These are phyloP conservation scores for Spongiforma sp. DNA, from an alignment of 1,284 basidiomycete genomes.

Conservation along the genomic window DNA sequence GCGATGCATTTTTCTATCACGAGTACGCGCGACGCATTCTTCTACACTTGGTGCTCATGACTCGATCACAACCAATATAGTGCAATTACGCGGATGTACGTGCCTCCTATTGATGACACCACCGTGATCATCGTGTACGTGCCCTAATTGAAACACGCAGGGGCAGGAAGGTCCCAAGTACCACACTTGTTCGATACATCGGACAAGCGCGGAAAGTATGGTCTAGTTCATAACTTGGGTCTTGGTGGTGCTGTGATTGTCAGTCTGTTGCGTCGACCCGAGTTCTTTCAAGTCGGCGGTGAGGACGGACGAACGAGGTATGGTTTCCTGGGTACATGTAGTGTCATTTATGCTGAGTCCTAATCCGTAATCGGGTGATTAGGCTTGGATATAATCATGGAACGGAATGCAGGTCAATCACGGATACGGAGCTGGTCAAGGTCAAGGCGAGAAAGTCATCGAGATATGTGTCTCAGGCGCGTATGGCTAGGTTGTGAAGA, in stretches of 20 bases:
- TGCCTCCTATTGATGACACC: constrained; percentile 6
- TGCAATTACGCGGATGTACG: constrained; percentile 77
- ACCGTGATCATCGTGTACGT: too few relatives aligned
- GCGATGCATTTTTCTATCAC: constrained; percentile 91
- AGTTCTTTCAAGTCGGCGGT: constrained; percentile 69
- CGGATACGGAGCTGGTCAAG: constrained; percentile 69
- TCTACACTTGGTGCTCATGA: background rate
- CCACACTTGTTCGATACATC: constrained; percentile 66
- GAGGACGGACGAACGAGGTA: constrained; percentile 70
- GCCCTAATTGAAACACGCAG: constrained; percentile 46
- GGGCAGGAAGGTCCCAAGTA: constrained; percentile 85
- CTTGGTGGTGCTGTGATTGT: constrained; percentile 83
- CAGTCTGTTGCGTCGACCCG: constrained; percentile 73
- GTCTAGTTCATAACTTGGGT: constrained; percentile 85
- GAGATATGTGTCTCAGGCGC: constrained; percentile 39
- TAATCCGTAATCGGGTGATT: constrained; percentile 3
- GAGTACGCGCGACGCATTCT: constrained; percentile 47
- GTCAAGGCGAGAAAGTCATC: constrained; percentile 72
- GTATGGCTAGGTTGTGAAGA: too few relatives aligned
- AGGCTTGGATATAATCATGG: constrained; percentile 86
- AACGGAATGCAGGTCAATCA: constrained; percentile 65
- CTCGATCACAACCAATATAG: constrained; percentile 40
- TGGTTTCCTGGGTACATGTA: constrained; percentile 13
- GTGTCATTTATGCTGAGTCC: background rate
- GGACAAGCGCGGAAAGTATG: constrained; percentile 77